Percentiles rank a stretch among this genome's conserved stretches.
Evolutionary conservation across 1,139 yeast genomes (phyloP).

Genomic region (Scheffersomyces parashehatae): DNA sequence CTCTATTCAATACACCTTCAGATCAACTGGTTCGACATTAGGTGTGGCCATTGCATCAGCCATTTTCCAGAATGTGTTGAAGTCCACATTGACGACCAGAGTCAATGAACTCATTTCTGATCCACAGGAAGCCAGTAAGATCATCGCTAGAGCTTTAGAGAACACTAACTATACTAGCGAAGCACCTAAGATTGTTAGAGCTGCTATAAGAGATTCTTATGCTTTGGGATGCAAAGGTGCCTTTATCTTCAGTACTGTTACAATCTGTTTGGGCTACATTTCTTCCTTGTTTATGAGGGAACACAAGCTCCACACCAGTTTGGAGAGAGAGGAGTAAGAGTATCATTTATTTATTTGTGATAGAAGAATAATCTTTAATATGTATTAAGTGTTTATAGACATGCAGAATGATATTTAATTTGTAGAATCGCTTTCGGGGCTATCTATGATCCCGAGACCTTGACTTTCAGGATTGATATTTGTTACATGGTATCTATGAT

Average conservation of each 20-base stretch:
- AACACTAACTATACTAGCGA: slow-evolving; percentile 17
- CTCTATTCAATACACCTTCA: slow-evolving; percentile 26
- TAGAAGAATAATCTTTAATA: too few species aligned
- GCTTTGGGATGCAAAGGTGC: slow-evolving; percentile 20
- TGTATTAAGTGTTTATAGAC: too few species aligned
- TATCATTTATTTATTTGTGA: too few species aligned
- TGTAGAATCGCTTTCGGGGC: too few species aligned
- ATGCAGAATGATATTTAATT: too few species aligned
- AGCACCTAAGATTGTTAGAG: slow-evolving; percentile 19
- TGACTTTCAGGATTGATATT: slow-evolving; percentile 7
- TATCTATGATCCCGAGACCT: too few species aligned
- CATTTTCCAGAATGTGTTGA: slow-evolving; percentile 20
- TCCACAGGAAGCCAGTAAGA: slow-evolving; percentile 13
- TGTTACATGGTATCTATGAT: slow-evolving; percentile 44
- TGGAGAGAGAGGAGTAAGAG: slow-evolving; percentile 31
- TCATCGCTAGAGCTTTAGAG: slow-evolving; percentile 20
- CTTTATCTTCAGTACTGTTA: slow-evolving; percentile 16
- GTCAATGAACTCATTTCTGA: slow-evolving; percentile 24
- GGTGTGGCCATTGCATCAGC: slow-evolving; percentile 26
- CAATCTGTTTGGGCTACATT: slow-evolving; percentile 18
- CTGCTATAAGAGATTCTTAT: slow-evolving; percentile 21
- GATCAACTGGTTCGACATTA: slow-evolving; percentile 27
- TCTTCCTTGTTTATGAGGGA: slow-evolving; percentile 24
- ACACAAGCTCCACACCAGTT: slow-evolving; percentile 36
- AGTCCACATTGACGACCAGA: slow-evolving; percentile 10